These are phyloP conservation scores for Setaria viridis DNA, from an alignment of 202 grass and related monocot genomes.

Conservation along the genomic window DNA sequence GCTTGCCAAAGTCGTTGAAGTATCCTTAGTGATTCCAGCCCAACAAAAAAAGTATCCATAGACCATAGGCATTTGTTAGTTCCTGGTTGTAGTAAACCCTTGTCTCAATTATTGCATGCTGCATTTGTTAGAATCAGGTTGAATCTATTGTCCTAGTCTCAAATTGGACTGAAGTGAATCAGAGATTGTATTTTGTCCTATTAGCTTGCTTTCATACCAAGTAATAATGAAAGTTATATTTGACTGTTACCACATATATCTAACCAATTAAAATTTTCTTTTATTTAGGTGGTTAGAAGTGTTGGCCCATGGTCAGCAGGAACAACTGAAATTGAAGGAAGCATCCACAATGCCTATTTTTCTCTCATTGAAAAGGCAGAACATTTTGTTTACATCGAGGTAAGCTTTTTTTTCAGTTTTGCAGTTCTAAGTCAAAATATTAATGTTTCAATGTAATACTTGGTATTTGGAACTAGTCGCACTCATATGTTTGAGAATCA, in stretches of 20 bases:
- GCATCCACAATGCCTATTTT: slow-evolving; percentile 86
- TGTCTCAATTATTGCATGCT: slow-evolving; percentile 5
- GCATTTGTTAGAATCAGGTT: not conserved
- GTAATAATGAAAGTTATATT: slow-evolving; percentile 1
- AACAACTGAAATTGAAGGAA: slow-evolving; percentile 86
- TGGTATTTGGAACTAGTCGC: not conserved
- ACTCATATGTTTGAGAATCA: slow-evolving; percentile 20
- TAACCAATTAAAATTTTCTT: slow-evolving; percentile 33
- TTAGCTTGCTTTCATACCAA: not conserved
- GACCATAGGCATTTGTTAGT: no score
- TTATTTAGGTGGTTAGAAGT: slow-evolving; percentile 77
- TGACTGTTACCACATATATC: slow-evolving; percentile 6
- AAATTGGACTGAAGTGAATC: not conserved
- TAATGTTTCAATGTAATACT: not conserved
- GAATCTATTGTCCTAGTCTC: not conserved
- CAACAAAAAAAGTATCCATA: not conserved
- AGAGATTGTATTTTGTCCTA: slow-evolving; percentile 3
- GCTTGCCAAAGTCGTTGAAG: slow-evolving; percentile 3
- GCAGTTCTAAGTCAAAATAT: not conserved
- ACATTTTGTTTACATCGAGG: slow-evolving; percentile 91
- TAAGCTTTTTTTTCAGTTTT: slow-evolving; percentile 31
- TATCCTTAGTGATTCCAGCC: not conserved
- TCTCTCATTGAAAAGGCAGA: slow-evolving; percentile 86
- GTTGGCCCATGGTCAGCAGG: slow-evolving; percentile 80
- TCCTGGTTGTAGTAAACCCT: not conserved